Evolutionary conservation across 306 rosid genomes (phyloP).

Genomic region (Medicago lupulina): DNA sequence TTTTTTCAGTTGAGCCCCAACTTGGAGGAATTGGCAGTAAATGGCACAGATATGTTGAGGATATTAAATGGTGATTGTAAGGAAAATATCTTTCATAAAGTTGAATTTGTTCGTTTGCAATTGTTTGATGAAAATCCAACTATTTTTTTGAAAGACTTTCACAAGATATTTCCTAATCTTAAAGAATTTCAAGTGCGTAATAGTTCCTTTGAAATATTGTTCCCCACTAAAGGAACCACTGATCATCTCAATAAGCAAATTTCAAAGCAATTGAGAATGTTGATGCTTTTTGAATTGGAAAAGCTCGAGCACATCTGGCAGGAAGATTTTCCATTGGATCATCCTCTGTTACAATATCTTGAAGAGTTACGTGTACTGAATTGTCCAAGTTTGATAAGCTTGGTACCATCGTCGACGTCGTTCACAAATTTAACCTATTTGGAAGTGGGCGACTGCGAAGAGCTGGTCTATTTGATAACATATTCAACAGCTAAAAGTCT

Average conservation of each 20-base stretch:
- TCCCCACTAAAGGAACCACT: background rate
- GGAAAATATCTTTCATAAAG: background rate
- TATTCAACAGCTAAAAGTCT: background rate
- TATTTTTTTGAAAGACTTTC: background rate
- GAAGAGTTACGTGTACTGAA: rapidly evolving
- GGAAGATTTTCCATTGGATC: background rate
- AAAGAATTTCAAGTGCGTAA: background rate
- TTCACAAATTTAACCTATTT: too few species aligned
- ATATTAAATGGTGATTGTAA: too few species aligned
- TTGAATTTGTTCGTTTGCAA: background rate
- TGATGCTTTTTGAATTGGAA: background rate
- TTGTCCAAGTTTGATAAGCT: background rate
- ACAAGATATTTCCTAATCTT: background rate
- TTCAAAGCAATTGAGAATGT: background rate
- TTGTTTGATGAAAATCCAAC: background rate
- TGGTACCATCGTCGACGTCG: too few species aligned
- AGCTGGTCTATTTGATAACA: too few species aligned
- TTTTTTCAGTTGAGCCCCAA: background rate
- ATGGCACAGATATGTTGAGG: background rate
- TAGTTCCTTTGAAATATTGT: background rate
- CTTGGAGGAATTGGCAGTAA: background rate
- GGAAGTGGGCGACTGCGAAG: too few species aligned
- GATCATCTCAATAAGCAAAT: background rate
- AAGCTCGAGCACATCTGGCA: background rate
- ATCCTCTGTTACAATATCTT: background rate